Evolutionary conservation across 2,329 filamentous ascomycete genomes (phyloP), one percentile per base, ranked within the genome.

Genomic region (Parascedosporium putredinis): DNA sequence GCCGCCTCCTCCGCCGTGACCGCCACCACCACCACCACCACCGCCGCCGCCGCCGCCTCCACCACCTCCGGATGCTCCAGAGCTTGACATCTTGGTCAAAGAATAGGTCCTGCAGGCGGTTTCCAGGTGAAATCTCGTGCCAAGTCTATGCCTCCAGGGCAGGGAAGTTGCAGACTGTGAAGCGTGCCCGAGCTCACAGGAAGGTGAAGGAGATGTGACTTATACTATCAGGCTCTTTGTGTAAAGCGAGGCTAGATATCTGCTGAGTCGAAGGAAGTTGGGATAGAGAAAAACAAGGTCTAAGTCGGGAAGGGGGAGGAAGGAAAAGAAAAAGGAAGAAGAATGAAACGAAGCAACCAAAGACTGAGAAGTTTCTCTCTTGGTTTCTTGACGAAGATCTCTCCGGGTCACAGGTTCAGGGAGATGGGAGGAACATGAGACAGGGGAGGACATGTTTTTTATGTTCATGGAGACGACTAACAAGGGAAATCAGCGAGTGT

Each of bases 81-180:
- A 55, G 2, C 58, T 53, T 12, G 27, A 31, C 27, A 58, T 62
- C 7, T 53, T 57, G n/a, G 16, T 24, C 12, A n/a, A n/a, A n/a
- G n/a, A n/a, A n/a, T n/a, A n/a, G n/a, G n/a, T n/a, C n/a, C n/a
- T n/a, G n/a, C n/a, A n/a, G n/a, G n/a, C n/a, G n/a, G n/a, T n/a
- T n/a, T n/a, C n/a, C n/a, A n/a, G n/a, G n/a, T n/a, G n/a, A n/a
- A n/a, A n/a, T n/a, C n/a, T n/a, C n/a, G n/a, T n/a, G n/a, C n/a
- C n/a, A n/a, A n/a, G n/a, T n/a, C n/a, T n/a, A n/a, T n/a, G n/a
- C n/a, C n/a, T n/a, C n/a, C n/a, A n/a, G n/a, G n/a, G n/a, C n/a
- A n/a, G n/a, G n/a, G n/a, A n/a, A n/a, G n/a, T n/a, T n/a, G n/a
- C n/a, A n/a, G n/a, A n/a, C n/a, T n/a, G n/a, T n/a, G n/a, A n/a